Percentiles rank a stretch among this genome's conserved stretches.
phyloP scores from a whole-genome alignment of 192 early-diverging fungal species.

The Phycomyces blakesleeanus region DNA sequence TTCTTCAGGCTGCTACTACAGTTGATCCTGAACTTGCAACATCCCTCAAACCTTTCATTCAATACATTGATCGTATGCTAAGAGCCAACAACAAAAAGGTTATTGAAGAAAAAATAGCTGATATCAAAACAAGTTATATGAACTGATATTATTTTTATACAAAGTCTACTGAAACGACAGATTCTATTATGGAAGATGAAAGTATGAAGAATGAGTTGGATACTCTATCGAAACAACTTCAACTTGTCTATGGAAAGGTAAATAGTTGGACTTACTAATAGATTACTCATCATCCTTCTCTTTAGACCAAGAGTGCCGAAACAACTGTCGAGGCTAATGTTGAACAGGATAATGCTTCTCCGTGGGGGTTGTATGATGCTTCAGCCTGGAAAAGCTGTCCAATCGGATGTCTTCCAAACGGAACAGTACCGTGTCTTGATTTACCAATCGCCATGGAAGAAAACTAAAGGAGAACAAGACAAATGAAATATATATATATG shows the following conservation, averaged over 20 bases:
- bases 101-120: not conserved
- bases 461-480: not conserved
- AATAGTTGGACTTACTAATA: not conserved
- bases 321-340: not conserved
- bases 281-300: not conserved
- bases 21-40: constrained; percentile 14
- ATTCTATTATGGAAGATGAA: not conserved
- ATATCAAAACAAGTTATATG: no score
- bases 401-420: constrained; percentile 39
- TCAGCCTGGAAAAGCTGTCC: constrained; percentile 36
- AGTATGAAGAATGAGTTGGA: not conserved
- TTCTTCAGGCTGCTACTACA: constrained; percentile 26
- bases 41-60: constrained; percentile 28
- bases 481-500: not conserved
- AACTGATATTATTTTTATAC: not conserved
- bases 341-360: not conserved
- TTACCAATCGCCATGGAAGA: constrained; percentile 16
- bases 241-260: constrained; percentile 1
- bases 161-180: not conserved
- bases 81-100: not conserved
- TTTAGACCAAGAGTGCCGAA: not conserved
- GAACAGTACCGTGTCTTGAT: constrained; percentile 37
- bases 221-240: not conserved
- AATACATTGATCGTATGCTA: constrained; percentile 34
- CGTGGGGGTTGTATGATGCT: constrained; percentile 28